A percentile compares a stretch with the other conserved stretches of the same genome.
Conservation (phyloP, 345 rosid species). For the Euclidium syriacum region DNA sequence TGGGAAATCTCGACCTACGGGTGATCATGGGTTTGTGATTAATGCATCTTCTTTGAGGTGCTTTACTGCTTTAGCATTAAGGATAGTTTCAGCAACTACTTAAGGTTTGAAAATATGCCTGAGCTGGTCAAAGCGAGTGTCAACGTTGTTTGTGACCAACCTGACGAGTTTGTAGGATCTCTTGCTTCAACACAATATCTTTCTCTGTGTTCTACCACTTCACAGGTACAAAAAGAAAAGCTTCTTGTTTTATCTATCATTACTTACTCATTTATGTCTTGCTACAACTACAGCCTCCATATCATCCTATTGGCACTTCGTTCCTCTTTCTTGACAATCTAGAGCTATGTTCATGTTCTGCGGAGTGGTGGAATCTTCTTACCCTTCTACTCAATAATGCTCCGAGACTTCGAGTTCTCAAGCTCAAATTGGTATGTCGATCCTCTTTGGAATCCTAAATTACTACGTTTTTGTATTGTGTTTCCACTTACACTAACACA, state of each 20-base stretch:
- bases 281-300: neutral
- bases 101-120: neutral
- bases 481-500: neutral
- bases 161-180: slow-evolving; percentile 5
- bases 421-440: slow-evolving; percentile 1
- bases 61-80: slow-evolving; percentile 1
- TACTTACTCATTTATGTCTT: neutral
- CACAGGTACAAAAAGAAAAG: slow-evolving; percentile 5
- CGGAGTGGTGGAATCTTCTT: neutral
- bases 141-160: neutral
- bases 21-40: slow-evolving; percentile 7
- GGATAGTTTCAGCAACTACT: neutral
- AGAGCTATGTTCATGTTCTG: slow-evolving; percentile 11
- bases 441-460: neutral
- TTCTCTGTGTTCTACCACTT: slow-evolving; percentile 2
- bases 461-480: neutral
- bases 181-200: neutral
- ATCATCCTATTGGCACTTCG: neutral
- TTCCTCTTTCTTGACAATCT: slow-evolving; percentile 8
- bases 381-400: neutral
- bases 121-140: slow-evolving; percentile 6
- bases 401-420: slow-evolving; percentile 9
- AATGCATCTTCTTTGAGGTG: neutral
- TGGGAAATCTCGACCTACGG: neutral
- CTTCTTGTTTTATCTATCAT: too few species aligned